Conservation (phyloP, 1,284 basidiomycete species). For the Golubevia pallescens region DNA sequence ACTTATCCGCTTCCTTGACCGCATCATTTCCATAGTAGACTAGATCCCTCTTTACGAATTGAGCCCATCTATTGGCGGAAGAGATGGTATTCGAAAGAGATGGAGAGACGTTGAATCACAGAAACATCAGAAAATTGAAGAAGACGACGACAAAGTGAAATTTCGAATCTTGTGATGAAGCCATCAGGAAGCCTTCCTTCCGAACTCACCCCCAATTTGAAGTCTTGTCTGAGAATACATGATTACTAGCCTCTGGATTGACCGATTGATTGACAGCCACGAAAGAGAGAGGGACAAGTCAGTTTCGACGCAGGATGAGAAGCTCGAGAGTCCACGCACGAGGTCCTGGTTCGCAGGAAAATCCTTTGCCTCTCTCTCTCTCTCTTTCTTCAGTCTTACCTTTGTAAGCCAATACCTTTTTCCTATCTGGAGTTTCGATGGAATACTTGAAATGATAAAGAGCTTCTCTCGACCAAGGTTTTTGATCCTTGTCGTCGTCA, state of each 20-base stretch:
- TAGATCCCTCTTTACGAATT: slow-evolving; percentile 36
- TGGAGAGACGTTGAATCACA: no score
- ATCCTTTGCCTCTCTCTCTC: no score
- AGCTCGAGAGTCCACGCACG: no score
- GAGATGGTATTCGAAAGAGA: no score
- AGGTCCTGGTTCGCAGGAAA: no score
- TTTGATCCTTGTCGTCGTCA: slow-evolving; percentile 23
- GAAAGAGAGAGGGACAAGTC: no score
- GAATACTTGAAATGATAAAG: slow-evolving; percentile 46
- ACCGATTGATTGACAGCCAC: no score
- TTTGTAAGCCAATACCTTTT: slow-evolving; percentile 29
- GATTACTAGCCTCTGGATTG: slow-evolving; percentile 34
- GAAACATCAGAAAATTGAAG: background rate
- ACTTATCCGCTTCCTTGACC: slow-evolving; percentile 30
- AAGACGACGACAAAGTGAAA: background rate
- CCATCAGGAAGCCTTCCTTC: no score
- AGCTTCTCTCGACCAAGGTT: slow-evolving; percentile 38
- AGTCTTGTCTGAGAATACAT: slow-evolving; percentile 46
- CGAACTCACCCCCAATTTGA: slow-evolving; percentile 45
- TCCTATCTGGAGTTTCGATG: slow-evolving; percentile 35
- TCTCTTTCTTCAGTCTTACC: no score
- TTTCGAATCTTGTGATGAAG: background rate
- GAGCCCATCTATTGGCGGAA: slow-evolving; percentile 33
- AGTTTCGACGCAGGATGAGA: no score
- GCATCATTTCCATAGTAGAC: slow-evolving; percentile 32